Percentiles rank a stretch among this genome's conserved stretches.
Conservation (phyloP, 1,284 basidiomycete species). For the Tylopilus sp. region DNA sequence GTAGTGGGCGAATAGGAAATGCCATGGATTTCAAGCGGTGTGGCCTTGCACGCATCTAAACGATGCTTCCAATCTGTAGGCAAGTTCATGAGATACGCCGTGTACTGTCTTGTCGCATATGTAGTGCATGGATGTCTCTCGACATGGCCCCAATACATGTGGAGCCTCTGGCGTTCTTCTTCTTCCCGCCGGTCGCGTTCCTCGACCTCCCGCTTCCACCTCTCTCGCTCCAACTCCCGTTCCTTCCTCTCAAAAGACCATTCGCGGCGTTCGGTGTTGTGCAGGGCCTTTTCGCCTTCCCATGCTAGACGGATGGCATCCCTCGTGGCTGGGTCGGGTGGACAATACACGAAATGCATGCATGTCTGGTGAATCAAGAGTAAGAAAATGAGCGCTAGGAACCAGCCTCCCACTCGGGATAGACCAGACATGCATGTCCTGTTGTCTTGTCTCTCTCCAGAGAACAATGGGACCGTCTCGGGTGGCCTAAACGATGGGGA, state of each 20-base stretch:
- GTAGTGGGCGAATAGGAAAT: conserved; percentile 16
- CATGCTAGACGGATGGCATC: conserved; percentile 1
- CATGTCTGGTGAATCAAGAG: background rate
- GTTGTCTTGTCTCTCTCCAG: background rate
- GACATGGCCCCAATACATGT: conserved; percentile 23
- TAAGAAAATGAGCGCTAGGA: background rate
- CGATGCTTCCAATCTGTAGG: conserved; percentile 17
- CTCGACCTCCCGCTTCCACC: conserved; percentile 14
- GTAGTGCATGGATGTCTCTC: conserved; percentile 19
- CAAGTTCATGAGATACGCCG: conserved; percentile 22
- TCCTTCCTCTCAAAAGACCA: no score
- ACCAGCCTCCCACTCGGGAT: background rate
- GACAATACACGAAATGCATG: background rate
- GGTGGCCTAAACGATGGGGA: background rate
- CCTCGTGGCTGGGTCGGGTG: background rate
- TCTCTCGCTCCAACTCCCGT: background rate
- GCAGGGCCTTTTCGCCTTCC: background rate
- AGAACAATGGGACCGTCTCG: conserved; percentile 1
- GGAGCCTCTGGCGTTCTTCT: conserved; percentile 18
- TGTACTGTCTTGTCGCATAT: conserved; percentile 27
- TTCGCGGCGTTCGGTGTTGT: background rate
- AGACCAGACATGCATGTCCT: background rate
- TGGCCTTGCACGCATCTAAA: conserved; percentile 22
- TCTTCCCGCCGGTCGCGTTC: conserved; percentile 22
- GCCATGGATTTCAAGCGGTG: conserved; percentile 22